Evolutionary conservation across 768 basidiomycete genomes (phyloP), one percentile per base, ranked within the genome.

Genomic region (Trametes cingulata): DNA sequence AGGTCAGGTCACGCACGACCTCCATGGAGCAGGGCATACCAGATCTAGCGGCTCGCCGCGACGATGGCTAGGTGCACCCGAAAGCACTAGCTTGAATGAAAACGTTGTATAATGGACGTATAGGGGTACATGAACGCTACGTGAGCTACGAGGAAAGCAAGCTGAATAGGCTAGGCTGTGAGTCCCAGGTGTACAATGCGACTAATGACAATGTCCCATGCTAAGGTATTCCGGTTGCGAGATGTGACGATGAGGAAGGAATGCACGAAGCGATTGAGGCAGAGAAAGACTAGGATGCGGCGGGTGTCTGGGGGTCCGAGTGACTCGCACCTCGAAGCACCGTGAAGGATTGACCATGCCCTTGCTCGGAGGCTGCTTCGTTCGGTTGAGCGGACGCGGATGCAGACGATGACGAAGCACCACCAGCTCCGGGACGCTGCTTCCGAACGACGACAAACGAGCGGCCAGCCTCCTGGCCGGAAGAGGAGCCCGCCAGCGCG

Each of bases 381-480:
- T 9, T 22, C 10, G 51, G 45, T 33, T 29, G 51, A 15, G 62
- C 45, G 10, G 62, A 52, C 20, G 62, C 47, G 15, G 45, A 50
- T 12, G 62, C 39, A 13, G 48, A 52, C 20, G 60, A 20, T 25
- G 48, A 55, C 47, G 54, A 51, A 7, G 53, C 46, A 6, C 49
- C 41, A 7, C 61, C 52, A 4, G 60, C 41, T 12, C 71, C 67
- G 12, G 67, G 68, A 27, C 65, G 52, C 56, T 54, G 60, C 53
- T 71, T 69, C 7, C 75, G 65, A 4, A 74, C 65, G 20, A 75
- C 74, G 37, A 75, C 73, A 52, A 75, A 75, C 48, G 74, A 73
- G 17, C 72, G 71, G 4, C 71, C 70, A 7, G 67, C n/a, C 33
- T 65, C 67, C 40, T 58, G 52, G 10, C 43, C 63, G 12, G 57